These are phyloP conservation scores for Pseudogymnoascus sp. DNA, from an alignment of 2,329 filamentous ascomycete species.

Conservation along the genomic window DNA sequence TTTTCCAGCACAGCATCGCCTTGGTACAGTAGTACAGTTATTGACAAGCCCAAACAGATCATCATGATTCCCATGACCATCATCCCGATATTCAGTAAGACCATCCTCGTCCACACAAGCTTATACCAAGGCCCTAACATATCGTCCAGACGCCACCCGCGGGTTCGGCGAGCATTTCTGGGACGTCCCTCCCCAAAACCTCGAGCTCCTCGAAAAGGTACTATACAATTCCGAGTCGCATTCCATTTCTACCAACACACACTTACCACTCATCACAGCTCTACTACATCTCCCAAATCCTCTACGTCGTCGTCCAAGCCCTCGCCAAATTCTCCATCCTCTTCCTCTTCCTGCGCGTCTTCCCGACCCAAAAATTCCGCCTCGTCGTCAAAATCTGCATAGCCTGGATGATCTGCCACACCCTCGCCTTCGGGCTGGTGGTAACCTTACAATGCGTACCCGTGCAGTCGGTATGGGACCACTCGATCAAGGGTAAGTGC, in stretches of 20 bases:
- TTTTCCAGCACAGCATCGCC: neutral
- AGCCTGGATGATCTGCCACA: slow-evolving; percentile 9
- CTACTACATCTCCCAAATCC: slow-evolving; percentile 5
- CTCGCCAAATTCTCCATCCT: slow-evolving; percentile 11
- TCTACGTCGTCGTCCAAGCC: neutral
- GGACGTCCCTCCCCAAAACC: neutral
- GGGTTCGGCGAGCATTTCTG: slow-evolving; percentile 9
- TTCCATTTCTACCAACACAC: neutral
- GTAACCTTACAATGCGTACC: slow-evolving; percentile 17
- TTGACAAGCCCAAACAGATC: slow-evolving; percentile 11
- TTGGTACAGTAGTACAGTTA: neutral
- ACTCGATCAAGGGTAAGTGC: slow-evolving; percentile 34
- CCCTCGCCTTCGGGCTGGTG: slow-evolving; percentile 12
- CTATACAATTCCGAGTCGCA: neutral
- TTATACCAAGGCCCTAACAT: neutral
- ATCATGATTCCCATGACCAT: slow-evolving; percentile 17
- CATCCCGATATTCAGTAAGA: slow-evolving; percentile 17
- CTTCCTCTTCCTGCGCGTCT: slow-evolving; percentile 8
- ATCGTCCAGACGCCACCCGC: neutral
- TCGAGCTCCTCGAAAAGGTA: neutral
- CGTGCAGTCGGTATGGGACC: slow-evolving; percentile 14
- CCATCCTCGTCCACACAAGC: neutral
- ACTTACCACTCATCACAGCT: neutral
- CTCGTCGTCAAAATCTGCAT: slow-evolving; percentile 9
- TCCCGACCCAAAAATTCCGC: neutral